Evolutionary conservation across 1,284 basidiomycete genomes (phyloP).

Genomic region (Peniophora sp.): DNA sequence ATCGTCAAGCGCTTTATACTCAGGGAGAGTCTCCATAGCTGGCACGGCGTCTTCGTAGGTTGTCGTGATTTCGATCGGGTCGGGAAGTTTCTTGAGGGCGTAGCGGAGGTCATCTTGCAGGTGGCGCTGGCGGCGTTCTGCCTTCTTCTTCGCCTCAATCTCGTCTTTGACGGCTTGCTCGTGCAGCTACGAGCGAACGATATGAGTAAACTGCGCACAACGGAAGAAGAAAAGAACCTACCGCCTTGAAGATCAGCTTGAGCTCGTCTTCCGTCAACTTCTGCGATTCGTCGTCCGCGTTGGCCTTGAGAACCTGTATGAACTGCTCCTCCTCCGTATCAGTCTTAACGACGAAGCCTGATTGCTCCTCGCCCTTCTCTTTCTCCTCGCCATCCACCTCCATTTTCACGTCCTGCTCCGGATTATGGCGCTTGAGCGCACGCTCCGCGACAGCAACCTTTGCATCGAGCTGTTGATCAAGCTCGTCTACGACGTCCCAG

Average conservation of each 20-base stretch:
- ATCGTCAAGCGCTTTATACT: conserved; percentile 81
- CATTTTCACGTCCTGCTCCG: conserved; percentile 19
- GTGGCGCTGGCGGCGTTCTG: conserved; percentile 81
- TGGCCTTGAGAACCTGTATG: conserved; percentile 44
- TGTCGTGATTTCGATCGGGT: conserved; percentile 67
- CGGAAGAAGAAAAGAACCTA: conserved; percentile 28
- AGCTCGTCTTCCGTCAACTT: conserved; percentile 47
- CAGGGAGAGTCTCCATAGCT: conserved; percentile 70
- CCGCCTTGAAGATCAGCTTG: conserved; percentile 57
- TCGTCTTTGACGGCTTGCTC: conserved; percentile 64
- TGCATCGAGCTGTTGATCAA: conserved; percentile 80
- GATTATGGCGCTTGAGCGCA: conserved; percentile 46
- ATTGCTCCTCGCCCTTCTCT: conserved; percentile 25
- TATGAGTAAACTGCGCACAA: conserved; percentile 4
- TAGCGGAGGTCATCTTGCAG: conserved; percentile 94
- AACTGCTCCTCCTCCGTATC: conserved; percentile 61
- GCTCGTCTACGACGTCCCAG: conserved; percentile 86
- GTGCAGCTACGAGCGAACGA: conserved; percentile 68
- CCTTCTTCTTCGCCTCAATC: conserved; percentile 72
- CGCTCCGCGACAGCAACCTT: conserved; percentile 61
- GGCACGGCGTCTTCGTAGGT: conserved; percentile 78
- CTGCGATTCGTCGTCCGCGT: conserved; percentile 39
- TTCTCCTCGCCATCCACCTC: conserved; percentile 21
- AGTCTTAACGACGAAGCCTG: conserved; percentile 38
- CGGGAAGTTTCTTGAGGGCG: conserved; percentile 84